A percentile compares a stretch with the other conserved stretches of the same genome.
phyloP scores from a whole-genome alignment of 768 basidiomycete species.

The Lactarius pseudohatsudake region DNA sequence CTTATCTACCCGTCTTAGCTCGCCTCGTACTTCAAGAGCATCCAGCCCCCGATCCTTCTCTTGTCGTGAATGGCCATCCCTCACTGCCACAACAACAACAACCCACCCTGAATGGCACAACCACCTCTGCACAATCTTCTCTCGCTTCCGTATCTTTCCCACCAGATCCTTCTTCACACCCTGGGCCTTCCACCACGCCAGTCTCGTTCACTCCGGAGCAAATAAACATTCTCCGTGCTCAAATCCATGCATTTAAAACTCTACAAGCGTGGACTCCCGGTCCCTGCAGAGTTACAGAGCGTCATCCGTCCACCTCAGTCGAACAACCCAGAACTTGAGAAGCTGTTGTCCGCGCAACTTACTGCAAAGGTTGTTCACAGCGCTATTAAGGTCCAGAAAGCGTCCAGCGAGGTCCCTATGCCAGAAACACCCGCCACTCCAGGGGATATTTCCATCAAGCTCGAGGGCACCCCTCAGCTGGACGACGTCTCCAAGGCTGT shows the following conservation, averaged over 20 bases:
- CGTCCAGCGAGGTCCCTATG: constrained; percentile 33
- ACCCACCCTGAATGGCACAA: constrained; percentile 38
- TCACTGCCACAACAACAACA: constrained; percentile 32
- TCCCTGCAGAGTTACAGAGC: constrained; percentile 69
- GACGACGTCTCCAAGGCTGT: constrained; percentile 71
- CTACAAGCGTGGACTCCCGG: constrained; percentile 61
- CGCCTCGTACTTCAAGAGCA: constrained; percentile 28
- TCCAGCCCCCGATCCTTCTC: constrained; percentile 28
- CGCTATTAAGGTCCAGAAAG: constrained; percentile 72
- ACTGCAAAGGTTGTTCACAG: constrained; percentile 67
- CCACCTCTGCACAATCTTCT: constrained; percentile 41
- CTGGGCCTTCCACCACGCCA: constrained; percentile 62
- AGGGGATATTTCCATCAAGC: constrained; percentile 44
- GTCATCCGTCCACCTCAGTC: constrained; percentile 65
- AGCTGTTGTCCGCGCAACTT: constrained; percentile 59
- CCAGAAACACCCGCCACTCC: constrained; percentile 15
- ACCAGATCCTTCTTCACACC: constrained; percentile 48
- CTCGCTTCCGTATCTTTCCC: constrained; percentile 52
- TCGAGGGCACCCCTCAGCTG: constrained; percentile 52
- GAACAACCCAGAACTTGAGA: constrained; percentile 62
- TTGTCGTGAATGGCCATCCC: constrained; percentile 52
- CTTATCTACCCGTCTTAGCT: constrained; percentile 7
- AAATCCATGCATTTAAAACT: constrained; percentile 80
- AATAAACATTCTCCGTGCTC: constrained; percentile 71
- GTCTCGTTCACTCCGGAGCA: constrained; percentile 79